These are phyloP conservation scores for Puccinia coronata DNA, from an alignment of 1,284 basidiomycete genomes.

Conservation along the genomic window DNA sequence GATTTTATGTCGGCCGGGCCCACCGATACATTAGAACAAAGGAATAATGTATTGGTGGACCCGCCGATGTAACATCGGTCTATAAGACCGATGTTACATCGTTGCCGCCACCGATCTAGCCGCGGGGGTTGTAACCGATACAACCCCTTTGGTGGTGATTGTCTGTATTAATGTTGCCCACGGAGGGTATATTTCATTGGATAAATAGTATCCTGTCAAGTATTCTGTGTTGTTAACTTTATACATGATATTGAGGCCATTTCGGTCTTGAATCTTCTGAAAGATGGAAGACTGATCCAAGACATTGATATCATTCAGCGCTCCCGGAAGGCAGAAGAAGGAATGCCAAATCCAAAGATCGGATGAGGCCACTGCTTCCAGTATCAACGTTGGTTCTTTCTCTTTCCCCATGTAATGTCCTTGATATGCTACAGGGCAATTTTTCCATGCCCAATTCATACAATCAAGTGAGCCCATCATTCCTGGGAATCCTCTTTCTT, in stretches of 20 bases:
- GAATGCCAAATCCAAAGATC: no score
- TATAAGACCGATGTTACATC: no score
- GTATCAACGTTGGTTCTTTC: constrained; percentile 12
- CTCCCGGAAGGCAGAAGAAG: no score
- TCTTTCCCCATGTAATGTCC: constrained; percentile 32
- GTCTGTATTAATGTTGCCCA: constrained; percentile 2
- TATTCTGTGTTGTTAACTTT: constrained; percentile 7
- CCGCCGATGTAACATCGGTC: no score
- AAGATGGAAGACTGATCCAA: constrained; percentile 2
- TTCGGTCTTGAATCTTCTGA: not conserved
- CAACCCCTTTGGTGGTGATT: no score
- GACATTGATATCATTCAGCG: no score
- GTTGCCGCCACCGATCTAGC: no score
- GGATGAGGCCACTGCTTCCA: constrained; percentile 23
- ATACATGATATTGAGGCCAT: not conserved
- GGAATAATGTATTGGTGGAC: no score
- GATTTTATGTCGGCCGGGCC: no score
- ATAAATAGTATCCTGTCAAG: constrained; percentile 2
- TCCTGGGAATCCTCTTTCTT: constrained; percentile 26
- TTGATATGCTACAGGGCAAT: constrained; percentile 3
- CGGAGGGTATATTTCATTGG: not conserved
- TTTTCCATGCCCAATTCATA: constrained; percentile 37
- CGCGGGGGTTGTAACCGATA: no score
- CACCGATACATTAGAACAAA: no score
- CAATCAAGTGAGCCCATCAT: constrained; percentile 34